Evolutionary conservation across 768 basidiomycete species (phyloP), one percentile per base, ranked within the genome.

Genomic region (Mycena crocata): DNA sequence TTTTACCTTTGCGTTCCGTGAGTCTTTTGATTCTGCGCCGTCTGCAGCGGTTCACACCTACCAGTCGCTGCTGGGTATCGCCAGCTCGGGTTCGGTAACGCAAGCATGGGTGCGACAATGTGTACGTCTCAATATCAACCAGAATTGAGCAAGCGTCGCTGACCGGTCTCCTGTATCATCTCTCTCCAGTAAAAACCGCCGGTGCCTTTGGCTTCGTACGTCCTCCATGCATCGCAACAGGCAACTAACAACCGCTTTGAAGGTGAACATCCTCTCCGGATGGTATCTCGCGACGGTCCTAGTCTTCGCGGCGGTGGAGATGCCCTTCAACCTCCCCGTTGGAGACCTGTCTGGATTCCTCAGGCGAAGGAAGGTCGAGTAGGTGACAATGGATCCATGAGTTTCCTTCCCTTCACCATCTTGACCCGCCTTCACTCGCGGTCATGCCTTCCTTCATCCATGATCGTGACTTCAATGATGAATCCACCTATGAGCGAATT

Each of bases 271-370:
- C 39, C 35, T 63, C 14, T 50, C 48, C 5, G 69, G 61, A n/a
- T 70, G 69, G 69, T 70, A 70, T 56, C 65, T 70, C 5, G 60
- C 62, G 5, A 51, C 48, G 15, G 60, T 51, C 19, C 63, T 70
- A 1, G 13, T 70, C 30, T 64, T 70, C n/a, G 69, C 65, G 12
- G 64, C 63, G 0, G 65, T 64, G 14, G 65, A 70, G n/a, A 67
- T 70, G 65, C 69, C 65, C 2, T 48, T 67, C 46, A 30, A 23
- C 9, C 51, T 70, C 2, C 69, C 69, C 12, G 64, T 70, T 1
- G 69, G 69, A 0, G 69, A 70, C 31, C 65, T 70, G 15, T 66
- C 68, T 1, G 39, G 67, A 2, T 64, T 64, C 32, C 70, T 70
- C 2, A 56, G 28, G 17, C 49, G 34, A 15, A 50, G 12, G 48